These are phyloP conservation scores for Penicillium psychrosexuale DNA, from an alignment of 2,329 filamentous ascomycete genomes.

Conservation along the genomic window DNA sequence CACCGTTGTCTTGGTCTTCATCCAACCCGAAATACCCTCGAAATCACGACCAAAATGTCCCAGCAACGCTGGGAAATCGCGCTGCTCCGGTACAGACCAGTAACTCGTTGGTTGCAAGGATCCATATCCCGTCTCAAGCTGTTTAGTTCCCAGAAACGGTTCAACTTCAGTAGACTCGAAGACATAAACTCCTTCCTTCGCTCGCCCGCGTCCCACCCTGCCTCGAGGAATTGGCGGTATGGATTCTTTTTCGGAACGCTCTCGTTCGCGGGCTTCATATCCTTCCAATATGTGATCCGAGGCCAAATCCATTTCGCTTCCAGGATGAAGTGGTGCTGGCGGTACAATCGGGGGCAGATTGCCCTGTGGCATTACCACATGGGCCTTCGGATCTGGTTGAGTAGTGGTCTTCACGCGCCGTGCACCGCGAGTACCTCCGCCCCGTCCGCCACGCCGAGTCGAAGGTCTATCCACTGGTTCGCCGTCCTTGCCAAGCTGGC, in stretches of 20 bases:
- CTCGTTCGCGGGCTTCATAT: conserved; percentile 18
- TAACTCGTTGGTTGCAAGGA: conserved; percentile 49
- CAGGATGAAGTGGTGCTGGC: conserved; percentile 18
- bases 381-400: conserved; percentile 29
- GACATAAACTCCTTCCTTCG: conserved; percentile 35
- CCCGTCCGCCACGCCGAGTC: conserved; percentile 34
- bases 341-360: conserved; percentile 6
- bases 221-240: conserved; percentile 23
- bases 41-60: conserved; percentile 50
- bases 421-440: conserved; percentile 34
- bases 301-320: conserved; percentile 27
- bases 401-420: conserved; percentile 34
- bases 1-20: conserved; percentile 53
- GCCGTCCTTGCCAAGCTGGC: conserved; percentile 33
- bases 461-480: conserved; percentile 37
- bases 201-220: conserved; percentile 30
- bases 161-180: conserved; percentile 37
- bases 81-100: conserved; percentile 52
- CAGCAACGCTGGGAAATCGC: conserved; percentile 47
- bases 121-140: conserved; percentile 35
- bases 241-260: conserved; percentile 28
- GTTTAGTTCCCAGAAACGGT: conserved; percentile 18
- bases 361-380: conserved; percentile 11
- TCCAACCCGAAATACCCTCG: conserved; percentile 48
- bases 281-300: conserved; percentile 20